Evolutionary conservation across 2,329 filamentous ascomycete genomes (phyloP), one percentile per base, ranked within the genome.

Genomic region (Ophiostoma sp.): DNA sequence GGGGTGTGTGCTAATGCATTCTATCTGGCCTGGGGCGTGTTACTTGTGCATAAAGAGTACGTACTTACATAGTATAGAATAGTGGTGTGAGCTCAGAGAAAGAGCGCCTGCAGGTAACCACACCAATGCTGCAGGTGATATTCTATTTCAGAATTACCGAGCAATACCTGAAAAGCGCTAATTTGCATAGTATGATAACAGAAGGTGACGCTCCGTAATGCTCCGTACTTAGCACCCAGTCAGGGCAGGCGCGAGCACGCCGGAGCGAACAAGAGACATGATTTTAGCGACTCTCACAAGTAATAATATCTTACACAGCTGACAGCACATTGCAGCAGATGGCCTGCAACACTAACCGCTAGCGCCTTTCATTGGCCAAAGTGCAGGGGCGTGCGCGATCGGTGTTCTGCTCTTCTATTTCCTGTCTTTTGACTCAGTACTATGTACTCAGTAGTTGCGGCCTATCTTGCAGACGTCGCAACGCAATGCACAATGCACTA

Each of bases 311-410:
- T n/a, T n/a, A 31, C 27, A 31, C 27, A 31, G 27, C 27, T 31
- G 27, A 31, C 27, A 60, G 20, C 20, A 64, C 31, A 36, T 15
- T 4, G 36, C 10, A 39, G 33, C 35, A n/a, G 33, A 36, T 13
- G 60, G 52, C 52, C 35, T 67, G 65, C 65, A 48, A 39, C 36
- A 17, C 36, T 41, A 23, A 31, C 6, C 5, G 4, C 15, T 67
- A 67, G 65, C 65, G 68, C 65, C 60, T 67, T 70, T 72, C 66
- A 73, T 73, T 72, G 72, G 71, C 71, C 70, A 54, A 65, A 66
- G 48, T 13, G 69, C 67, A 54, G 67, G 71, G 31, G 48, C 65
- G 65, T 66, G 66, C 67, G 62, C 52, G 48, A 69, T 62, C 36
- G 33, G 67, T 67, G 66, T 60, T 67, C 52, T 57, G 4, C n/a